Conservation (phyloP, 139 green algal species). For the Haematococcus lacustris region DNA sequence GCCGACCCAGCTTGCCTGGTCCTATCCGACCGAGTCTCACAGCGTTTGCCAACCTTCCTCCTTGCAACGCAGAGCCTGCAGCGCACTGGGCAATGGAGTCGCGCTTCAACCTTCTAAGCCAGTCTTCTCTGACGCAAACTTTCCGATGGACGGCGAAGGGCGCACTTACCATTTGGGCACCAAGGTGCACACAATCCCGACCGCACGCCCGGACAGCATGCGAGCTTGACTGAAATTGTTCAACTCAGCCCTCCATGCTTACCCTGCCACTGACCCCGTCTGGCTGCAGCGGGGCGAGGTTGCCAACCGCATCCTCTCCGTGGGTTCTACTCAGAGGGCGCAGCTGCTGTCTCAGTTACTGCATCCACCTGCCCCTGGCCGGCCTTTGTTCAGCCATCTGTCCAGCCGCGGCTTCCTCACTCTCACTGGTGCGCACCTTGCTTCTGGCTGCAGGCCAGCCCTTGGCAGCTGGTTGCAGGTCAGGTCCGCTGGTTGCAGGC, state of each 20-base stretch:
- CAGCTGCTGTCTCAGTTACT: slow-evolving; percentile 51
- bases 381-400: slow-evolving; percentile 37
- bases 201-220: too few relatives aligned
- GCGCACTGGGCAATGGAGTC: too few relatives aligned
- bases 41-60: too few relatives aligned
- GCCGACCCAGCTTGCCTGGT: too few relatives aligned
- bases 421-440: slow-evolving; percentile 53
- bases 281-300: slow-evolving; percentile 52
- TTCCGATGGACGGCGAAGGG: slow-evolving; percentile 59
- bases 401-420: slow-evolving; percentile 67
- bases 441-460: too few relatives aligned
- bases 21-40: too few relatives aligned
- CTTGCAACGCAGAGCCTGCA: too few relatives aligned
- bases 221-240: not conserved
- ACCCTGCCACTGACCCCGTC: not conserved
- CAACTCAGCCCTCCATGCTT: not conserved
- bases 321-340: slow-evolving; percentile 53
- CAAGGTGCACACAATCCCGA: slow-evolving; percentile 37
- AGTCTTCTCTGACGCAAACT: slow-evolving; percentile 58
- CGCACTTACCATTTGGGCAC: slow-evolving; percentile 67
- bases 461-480: not conserved
- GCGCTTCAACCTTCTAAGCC: slow-evolving; percentile 3
- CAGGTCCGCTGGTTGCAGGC: not conserved
- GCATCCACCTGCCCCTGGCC: slow-evolving; percentile 24
- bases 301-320: slow-evolving; percentile 61